phyloP scores from a whole-genome alignment of 352 stramenopile species.

The Phytophthora pluvialis region DNA sequence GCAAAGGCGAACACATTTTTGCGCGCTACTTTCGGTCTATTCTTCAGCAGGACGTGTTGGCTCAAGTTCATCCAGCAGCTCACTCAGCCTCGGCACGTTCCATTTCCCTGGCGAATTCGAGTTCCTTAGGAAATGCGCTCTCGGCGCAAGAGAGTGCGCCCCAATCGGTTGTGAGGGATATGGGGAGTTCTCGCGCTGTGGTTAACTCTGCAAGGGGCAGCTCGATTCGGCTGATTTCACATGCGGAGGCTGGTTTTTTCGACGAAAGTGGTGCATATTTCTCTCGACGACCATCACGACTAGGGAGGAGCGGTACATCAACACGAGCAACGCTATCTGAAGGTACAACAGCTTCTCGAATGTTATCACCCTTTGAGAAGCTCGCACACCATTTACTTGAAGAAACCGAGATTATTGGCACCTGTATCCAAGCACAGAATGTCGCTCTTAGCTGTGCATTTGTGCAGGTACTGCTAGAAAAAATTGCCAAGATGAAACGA shows the following conservation, averaged over 20 bases:
- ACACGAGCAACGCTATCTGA: background rate
- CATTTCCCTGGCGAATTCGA: slow-evolving; percentile 15
- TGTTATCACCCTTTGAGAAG: slow-evolving; percentile 69
- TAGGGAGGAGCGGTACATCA: background rate
- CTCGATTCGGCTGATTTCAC: background rate
- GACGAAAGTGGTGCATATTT: slow-evolving; percentile 27
- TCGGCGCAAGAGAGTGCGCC: slow-evolving; percentile 32
- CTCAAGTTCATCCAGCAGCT: slow-evolving; percentile 13
- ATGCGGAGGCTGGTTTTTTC: slow-evolving; percentile 20
- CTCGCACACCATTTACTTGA: slow-evolving; percentile 75
- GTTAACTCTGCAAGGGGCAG: slow-evolving; percentile 15
- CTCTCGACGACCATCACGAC: slow-evolving; percentile 4
- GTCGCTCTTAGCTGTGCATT: slow-evolving; percentile 62
- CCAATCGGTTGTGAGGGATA: slow-evolving; percentile 29
- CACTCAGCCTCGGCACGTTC: slow-evolving; percentile 11
- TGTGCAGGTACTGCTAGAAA: slow-evolving; percentile 71
- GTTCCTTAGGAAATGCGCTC: slow-evolving; percentile 32
- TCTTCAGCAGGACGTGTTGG: slow-evolving; percentile 52
- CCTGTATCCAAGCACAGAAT: slow-evolving; percentile 71
- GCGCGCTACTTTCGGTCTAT: slow-evolving; percentile 76
- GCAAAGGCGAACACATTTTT: slow-evolving; percentile 73
- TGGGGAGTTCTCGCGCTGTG: slow-evolving; percentile 14
- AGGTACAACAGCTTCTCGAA: slow-evolving; percentile 3
- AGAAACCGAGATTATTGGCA: slow-evolving; percentile 72
- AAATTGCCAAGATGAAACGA: slow-evolving; percentile 52